Evolutionary conservation across 176 grass and related monocot genomes (phyloP), one percentile per base, ranked within the genome.

Genomic region (Chloris gayana): DNA sequence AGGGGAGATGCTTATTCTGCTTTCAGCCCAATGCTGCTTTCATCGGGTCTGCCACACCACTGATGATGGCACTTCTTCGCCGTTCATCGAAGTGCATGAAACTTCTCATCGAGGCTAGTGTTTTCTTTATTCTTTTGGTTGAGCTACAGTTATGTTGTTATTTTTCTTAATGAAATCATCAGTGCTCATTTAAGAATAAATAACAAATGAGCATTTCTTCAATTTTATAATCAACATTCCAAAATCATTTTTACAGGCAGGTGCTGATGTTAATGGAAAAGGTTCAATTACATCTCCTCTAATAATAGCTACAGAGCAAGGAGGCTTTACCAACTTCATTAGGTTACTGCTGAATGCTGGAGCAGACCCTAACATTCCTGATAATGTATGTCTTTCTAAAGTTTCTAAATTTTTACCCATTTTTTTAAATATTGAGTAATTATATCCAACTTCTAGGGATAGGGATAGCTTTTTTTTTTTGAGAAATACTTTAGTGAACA

Each of bases 71-170:
- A 76, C 4, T 82, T 42, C 8, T 70, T 30, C 69, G 32, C 65
- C 72, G 54, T 56, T 87, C 79, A 26, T 31, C 82, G 54, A 87
- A 87, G 79, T 87, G 79, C 73, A 71, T 82, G 79, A 82, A 87
- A 33, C 79, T 87, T 82, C 85, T 87, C 21, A 82, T 82, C 17
- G 76, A 87, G 85, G 79, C 58, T 32, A 82, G 79, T 82, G 64
- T 77, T 77, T 11, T 77, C 1, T 73, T 80, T 7, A 71, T 27
- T 7, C 13, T 58, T 67, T 81, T 51, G 75, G 50, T n/a, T 62
- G 17, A 21, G 15, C 19, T 19, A 63, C 45, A 75, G 41, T 32
- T 17, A 42, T 35, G 24, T 44, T 44, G 11, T 56, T 9, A 64
- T 82, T 82, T 56, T 71, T 5, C 26, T 38, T 71, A 33, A 9